These are phyloP conservation scores for Fusarium praegraminearum DNA, from an alignment of 2,329 filamentous ascomycete genomes.

Conservation along the genomic window DNA sequence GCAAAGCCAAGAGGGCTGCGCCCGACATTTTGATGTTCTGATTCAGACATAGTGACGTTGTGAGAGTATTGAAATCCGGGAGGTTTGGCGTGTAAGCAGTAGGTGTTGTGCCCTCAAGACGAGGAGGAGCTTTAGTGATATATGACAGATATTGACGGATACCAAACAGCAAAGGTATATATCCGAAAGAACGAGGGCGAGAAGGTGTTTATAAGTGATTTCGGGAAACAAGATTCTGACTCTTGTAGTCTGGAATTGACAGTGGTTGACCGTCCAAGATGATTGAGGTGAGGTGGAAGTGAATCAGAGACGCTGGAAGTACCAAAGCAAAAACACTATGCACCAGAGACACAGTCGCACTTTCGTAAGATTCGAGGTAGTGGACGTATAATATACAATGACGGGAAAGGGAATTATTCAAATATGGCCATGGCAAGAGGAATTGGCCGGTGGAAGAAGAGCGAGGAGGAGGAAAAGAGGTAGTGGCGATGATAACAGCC, in stretches of 20 bases:
- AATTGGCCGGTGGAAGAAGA: conserved; percentile 44
- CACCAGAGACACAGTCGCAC: conserved; percentile 45
- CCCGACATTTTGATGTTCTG: conserved; percentile 31
- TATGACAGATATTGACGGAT: conserved; percentile 25
- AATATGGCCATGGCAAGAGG: conserved; percentile 46
- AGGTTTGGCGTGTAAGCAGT: conserved; percentile 16
- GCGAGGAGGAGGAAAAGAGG: conserved; percentile 44
- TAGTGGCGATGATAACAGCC: conserved; percentile 46
- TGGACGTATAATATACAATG: conserved; percentile 45
- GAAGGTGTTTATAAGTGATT: conserved; percentile 24
- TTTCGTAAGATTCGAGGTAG: conserved; percentile 38
- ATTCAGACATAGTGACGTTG: conserved; percentile 40
- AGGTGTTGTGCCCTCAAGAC: conserved; percentile 35
- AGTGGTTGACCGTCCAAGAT: conserved; percentile 42
- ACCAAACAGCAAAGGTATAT: conserved; percentile 18
- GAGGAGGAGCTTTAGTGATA: conserved; percentile 25
- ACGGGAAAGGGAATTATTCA: conserved; percentile 47
- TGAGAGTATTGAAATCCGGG: conserved; percentile 32
- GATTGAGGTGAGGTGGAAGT: conserved; percentile 33
- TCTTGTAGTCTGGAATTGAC: conserved; percentile 39
- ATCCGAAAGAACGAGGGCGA: conserved; percentile 29
- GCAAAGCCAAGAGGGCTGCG: conserved; percentile 32
- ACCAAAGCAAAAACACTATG: conserved; percentile 46
- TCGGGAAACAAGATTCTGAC: conserved; percentile 22
- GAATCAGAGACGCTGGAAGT: conserved; percentile 47